phyloP scores from a whole-genome alignment of 2,329 filamentous ascomycete species.

The Coniochaeta sp. region DNA sequence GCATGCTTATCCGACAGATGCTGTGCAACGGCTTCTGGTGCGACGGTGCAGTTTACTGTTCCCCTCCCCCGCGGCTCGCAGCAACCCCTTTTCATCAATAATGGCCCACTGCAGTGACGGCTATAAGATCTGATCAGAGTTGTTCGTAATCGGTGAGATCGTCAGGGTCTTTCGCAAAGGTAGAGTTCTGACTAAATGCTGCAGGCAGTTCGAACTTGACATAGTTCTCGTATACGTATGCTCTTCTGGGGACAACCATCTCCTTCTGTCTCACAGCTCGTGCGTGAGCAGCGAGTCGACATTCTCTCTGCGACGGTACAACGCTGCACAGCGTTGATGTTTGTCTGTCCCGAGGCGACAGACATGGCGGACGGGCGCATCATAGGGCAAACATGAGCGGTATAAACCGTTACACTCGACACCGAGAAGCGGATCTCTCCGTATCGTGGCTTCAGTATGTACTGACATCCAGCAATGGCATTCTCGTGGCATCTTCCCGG shows the following conservation, averaged over 20 bases:
- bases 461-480: too few relatives aligned
- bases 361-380: background rate
- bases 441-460: background rate
- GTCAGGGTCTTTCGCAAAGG: background rate
- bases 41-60: background rate
- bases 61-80: background rate
- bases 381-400: background rate
- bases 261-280: too few relatives aligned
- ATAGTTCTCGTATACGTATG: background rate
- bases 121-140: background rate
- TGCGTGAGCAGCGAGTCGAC: background rate
- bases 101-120: background rate
- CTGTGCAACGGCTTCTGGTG: background rate
- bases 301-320: background rate
- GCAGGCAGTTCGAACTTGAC: background rate
- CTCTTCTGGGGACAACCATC: too few relatives aligned
- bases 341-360: background rate
- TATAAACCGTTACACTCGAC: background rate
- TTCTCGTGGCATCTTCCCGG: background rate
- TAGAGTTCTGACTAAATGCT: background rate
- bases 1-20: constrained; percentile 1
- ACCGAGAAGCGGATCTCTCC: background rate
- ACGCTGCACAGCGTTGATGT: background rate
- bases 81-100: background rate
- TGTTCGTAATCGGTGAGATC: background rate